Evolutionary conservation across 768 basidiomycete genomes (phyloP).

Genomic region (Rhizopogon roseolus): DNA sequence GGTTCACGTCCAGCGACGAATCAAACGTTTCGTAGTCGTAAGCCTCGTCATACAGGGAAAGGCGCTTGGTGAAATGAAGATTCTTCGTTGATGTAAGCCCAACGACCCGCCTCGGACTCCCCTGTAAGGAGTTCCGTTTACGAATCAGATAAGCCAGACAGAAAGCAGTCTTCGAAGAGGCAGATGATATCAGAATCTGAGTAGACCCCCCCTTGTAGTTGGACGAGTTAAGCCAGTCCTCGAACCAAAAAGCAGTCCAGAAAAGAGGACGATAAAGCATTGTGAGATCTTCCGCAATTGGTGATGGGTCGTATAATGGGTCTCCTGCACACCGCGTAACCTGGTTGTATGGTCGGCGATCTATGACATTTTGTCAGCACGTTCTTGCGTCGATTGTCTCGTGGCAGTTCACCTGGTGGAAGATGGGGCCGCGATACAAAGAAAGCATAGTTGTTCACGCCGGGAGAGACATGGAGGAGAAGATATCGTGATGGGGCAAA

Average conservation of each 20-base stretch:
- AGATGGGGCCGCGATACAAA: slow-evolving; percentile 58
- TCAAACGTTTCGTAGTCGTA: slow-evolving; percentile 48
- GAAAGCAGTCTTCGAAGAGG: slow-evolving; percentile 71
- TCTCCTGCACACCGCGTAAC: slow-evolving; percentile 55
- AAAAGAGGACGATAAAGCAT: slow-evolving; percentile 73
- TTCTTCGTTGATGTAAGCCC: slow-evolving; percentile 62
- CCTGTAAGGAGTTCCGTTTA: slow-evolving; percentile 31
- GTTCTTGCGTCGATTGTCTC: background rate
- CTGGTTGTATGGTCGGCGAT: slow-evolving; percentile 67
- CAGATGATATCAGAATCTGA: slow-evolving; percentile 57
- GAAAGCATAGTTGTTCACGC: slow-evolving; percentile 50
- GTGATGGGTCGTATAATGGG: slow-evolving; percentile 45
- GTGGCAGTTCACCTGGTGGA: slow-evolving; percentile 40
- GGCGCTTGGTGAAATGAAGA: slow-evolving; percentile 44
- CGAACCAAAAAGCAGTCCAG: slow-evolving; percentile 75
- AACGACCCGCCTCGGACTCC: slow-evolving; percentile 33
- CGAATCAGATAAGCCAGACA: slow-evolving; percentile 57
- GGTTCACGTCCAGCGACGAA: slow-evolving; percentile 24
- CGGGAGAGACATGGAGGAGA: slow-evolving; percentile 45
- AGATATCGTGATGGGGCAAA: slow-evolving; percentile 58
- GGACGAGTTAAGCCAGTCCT: slow-evolving; percentile 58
- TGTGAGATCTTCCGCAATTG: slow-evolving; percentile 50
- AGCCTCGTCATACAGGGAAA: slow-evolving; percentile 55
- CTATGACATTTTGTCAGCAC: slow-evolving; percentile 23
- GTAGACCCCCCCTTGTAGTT: slow-evolving; percentile 45